Conservation (phyloP, 1,139 yeast genomes). For the Ogataea hybrid region DNA sequence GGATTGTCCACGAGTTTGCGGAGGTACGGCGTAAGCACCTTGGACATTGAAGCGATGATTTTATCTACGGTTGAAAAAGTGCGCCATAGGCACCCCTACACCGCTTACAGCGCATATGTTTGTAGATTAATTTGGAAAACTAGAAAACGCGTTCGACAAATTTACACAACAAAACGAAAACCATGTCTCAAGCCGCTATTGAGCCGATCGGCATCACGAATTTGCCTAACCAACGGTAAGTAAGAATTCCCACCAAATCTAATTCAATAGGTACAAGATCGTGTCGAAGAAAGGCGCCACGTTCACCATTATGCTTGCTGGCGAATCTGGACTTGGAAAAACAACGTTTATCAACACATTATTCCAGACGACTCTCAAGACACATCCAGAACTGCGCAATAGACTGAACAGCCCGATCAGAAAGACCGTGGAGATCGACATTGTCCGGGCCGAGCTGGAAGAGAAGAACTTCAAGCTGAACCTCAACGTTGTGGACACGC, state of each 20-base stretch:
- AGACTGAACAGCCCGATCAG: conserved; percentile 74
- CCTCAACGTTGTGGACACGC: conserved; percentile 90
- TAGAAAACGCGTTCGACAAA: conserved; percentile 10
- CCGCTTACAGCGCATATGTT: not conserved
- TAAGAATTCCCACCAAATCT: conserved; percentile 22
- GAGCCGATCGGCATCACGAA: conserved; percentile 82
- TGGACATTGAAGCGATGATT: conserved; percentile 7
- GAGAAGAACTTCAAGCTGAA: conserved; percentile 87
- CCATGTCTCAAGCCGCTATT: conserved; percentile 20
- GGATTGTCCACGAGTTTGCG: conserved; percentile 60
- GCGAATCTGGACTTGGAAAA: conserved; percentile 93
- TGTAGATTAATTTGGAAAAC: not conserved
- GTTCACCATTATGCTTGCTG: conserved; percentile 92
- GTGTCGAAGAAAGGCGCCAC: conserved; percentile 87
- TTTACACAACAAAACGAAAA: conserved; percentile 6
- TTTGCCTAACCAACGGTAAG: conserved; percentile 88
- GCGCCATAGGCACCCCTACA: not conserved
- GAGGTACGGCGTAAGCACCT: conserved; percentile 48
- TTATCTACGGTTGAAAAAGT: not conserved
- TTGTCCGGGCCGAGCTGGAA: conserved; percentile 86
- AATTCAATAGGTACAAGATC: conserved; percentile 63
- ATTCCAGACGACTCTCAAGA: conserved; percentile 70
- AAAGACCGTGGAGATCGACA: conserved; percentile 89
- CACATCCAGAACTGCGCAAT: conserved; percentile 59
- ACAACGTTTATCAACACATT: conserved; percentile 93